These are phyloP conservation scores for Penicillium freii DNA, from an alignment of 2,329 filamentous ascomycete genomes.

Conservation along the genomic window DNA sequence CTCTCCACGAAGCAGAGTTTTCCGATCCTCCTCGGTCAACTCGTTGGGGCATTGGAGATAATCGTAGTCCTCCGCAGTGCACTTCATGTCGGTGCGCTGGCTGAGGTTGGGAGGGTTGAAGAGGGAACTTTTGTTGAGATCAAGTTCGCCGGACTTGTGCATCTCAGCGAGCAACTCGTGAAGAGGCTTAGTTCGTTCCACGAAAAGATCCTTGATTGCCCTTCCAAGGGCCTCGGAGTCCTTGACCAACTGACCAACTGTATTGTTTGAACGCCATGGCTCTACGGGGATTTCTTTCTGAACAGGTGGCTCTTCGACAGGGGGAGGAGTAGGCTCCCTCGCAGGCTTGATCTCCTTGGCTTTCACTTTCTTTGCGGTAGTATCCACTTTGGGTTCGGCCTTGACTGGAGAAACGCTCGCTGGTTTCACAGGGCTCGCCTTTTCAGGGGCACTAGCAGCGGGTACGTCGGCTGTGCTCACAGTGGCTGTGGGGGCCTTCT, in stretches of 20 bases:
- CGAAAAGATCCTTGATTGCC: conserved; percentile 42
- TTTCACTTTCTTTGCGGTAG: conserved; percentile 23
- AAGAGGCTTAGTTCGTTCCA: conserved; percentile 41
- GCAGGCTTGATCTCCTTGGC: conserved; percentile 21
- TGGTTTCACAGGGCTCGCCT: conserved; percentile 18
- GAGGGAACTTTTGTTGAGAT: conserved; percentile 39
- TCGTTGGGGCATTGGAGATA: conserved; percentile 40
- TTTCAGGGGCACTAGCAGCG: conserved; percentile 15
- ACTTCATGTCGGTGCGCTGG: conserved; percentile 46
- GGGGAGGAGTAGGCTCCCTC: conserved; percentile 22
- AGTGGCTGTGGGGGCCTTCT: conserved; percentile 41
- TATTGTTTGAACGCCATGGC: conserved; percentile 42
- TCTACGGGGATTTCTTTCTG: conserved; percentile 26
- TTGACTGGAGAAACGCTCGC: conserved; percentile 21
- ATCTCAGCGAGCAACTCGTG: conserved; percentile 41
- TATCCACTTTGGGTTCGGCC: conserved; percentile 23
- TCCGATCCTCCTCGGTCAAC: conserved; percentile 45
- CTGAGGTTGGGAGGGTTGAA: conserved; percentile 44
- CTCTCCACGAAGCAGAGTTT: conserved; percentile 42
- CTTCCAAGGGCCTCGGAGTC: conserved; percentile 38
- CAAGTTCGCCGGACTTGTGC: conserved; percentile 37
- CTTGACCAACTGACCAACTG: conserved; percentile 39
- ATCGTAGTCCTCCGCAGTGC: conserved; percentile 41
- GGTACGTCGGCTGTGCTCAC: conserved; percentile 18
- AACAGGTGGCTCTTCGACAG: conserved; percentile 21